Conservation (phyloP, 768 basidiomycete species). For the Amanita molliuscula region DNA sequence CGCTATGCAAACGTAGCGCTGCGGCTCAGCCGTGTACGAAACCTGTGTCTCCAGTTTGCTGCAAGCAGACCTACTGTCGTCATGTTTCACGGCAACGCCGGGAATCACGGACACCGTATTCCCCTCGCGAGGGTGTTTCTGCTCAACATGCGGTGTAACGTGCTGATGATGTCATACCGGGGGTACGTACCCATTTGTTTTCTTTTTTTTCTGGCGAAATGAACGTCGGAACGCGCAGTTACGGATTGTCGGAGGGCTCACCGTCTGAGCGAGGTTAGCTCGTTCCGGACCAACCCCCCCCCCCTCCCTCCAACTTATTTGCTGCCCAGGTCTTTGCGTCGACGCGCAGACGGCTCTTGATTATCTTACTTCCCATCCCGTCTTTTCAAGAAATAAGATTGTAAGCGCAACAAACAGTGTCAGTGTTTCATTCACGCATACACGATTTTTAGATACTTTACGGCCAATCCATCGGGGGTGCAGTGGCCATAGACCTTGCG, state of each 20-base stretch:
- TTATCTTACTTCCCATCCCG: constrained; percentile 54
- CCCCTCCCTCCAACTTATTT: not conserved
- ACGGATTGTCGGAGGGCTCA: constrained; percentile 79
- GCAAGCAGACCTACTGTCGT: constrained; percentile 70
- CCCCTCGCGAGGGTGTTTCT: constrained; percentile 81
- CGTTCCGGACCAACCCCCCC: not conserved
- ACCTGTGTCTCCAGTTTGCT: constrained; percentile 22
- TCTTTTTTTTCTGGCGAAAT: not conserved
- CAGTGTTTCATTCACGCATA: not conserved
- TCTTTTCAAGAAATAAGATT: constrained; percentile 55
- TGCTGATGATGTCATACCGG: constrained; percentile 88
- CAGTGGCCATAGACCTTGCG: constrained; percentile 83
- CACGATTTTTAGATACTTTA: constrained; percentile 53
- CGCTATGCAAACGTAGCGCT: not conserved
- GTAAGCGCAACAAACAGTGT: constrained; percentile 27
- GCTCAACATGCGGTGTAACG: constrained; percentile 80
- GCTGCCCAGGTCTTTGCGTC: constrained; percentile 53
- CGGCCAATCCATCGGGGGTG: constrained; percentile 87
- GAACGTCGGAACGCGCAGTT: constrained; percentile 32
- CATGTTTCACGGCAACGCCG: constrained; percentile 91
- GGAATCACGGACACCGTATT: constrained; percentile 83
- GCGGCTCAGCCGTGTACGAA: not conserved
- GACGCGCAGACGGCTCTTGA: constrained; percentile 83
- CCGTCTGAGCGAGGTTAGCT: constrained; percentile 73
- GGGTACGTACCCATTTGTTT: constrained; percentile 48